Evolutionary conservation across 345 rosid species (phyloP).

Genomic region (Populus euphratica): DNA sequence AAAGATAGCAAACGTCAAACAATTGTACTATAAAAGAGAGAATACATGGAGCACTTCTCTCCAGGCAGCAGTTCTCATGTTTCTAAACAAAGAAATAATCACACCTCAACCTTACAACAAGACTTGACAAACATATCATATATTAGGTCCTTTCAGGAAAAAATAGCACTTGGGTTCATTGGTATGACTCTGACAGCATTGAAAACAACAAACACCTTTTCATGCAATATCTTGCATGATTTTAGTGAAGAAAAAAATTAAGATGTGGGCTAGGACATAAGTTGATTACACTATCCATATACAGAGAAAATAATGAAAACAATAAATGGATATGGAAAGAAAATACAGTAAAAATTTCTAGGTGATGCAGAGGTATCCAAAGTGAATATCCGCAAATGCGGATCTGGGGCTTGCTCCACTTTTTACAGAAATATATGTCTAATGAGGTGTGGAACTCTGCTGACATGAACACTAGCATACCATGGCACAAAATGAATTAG

Average conservation of each 20-base stretch:
- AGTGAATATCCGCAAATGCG: not conserved
- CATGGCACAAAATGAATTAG: not conserved
- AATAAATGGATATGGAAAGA: not conserved
- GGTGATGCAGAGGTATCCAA: not conserved
- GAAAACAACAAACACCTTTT: not conserved
- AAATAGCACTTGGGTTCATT: not conserved
- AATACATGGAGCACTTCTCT: not conserved
- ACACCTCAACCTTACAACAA: not conserved
- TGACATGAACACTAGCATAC: not conserved
- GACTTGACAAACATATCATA: not conserved
- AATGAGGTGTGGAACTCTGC: no score
- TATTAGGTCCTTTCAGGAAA: not conserved
- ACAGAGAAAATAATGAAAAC: not conserved
- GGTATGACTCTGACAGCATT: not conserved
- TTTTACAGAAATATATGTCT: no score
- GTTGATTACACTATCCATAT: no score
- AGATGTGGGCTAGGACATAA: not conserved
- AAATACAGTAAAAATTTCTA: not conserved
- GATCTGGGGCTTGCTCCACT: no score
- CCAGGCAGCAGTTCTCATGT: not conserved
- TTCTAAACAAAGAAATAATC: not conserved
- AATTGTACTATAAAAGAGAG: not conserved
- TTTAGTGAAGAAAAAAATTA: not conserved
- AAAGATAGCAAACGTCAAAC: not conserved
- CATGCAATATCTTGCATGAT: not conserved